phyloP scores from a whole-genome alignment of 202 grass and related monocot species.

The Cymbopogon flexuosus region DNA sequence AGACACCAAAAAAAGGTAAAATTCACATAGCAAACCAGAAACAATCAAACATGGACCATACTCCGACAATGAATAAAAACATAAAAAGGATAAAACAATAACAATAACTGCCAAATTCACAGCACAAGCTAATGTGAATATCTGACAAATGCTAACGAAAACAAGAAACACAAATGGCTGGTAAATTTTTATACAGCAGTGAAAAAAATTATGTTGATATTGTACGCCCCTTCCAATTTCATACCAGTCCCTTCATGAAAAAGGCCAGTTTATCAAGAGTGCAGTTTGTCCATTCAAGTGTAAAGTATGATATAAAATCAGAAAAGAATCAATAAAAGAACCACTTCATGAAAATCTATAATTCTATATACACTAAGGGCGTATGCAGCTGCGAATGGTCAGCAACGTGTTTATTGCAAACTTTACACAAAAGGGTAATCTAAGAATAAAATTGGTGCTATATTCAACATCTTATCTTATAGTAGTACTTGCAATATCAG shows the following conservation, averaged over 20 bases:
- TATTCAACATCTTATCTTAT: too few species aligned
- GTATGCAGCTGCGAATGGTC: too few species aligned
- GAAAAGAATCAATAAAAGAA: not conserved
- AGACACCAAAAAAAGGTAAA: not conserved
- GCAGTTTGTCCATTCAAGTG: not conserved
- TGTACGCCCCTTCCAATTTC: not conserved
- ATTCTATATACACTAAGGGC: not conserved
- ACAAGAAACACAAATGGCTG: not conserved
- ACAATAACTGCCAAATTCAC: not conserved
- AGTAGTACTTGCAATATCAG: too few species aligned
- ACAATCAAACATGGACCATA: slow-evolving; percentile 12
- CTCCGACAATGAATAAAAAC: not conserved
- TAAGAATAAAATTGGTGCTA: too few species aligned
- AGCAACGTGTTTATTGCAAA: too few species aligned
- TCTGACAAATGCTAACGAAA: not conserved
- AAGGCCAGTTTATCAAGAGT: not conserved
- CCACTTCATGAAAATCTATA: not conserved
- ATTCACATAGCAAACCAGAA: slow-evolving; percentile 9
- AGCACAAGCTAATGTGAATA: not conserved
- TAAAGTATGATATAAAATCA: not conserved
- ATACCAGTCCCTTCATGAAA: not conserved
- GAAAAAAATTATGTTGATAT: not conserved
- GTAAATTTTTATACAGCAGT: not conserved
- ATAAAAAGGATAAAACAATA: slow-evolving; percentile 14
- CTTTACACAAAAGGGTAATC: too few species aligned